Evolutionary conservation across 129 eudicot species (phyloP).

Genomic region (Kitagawia praeruptora): DNA sequence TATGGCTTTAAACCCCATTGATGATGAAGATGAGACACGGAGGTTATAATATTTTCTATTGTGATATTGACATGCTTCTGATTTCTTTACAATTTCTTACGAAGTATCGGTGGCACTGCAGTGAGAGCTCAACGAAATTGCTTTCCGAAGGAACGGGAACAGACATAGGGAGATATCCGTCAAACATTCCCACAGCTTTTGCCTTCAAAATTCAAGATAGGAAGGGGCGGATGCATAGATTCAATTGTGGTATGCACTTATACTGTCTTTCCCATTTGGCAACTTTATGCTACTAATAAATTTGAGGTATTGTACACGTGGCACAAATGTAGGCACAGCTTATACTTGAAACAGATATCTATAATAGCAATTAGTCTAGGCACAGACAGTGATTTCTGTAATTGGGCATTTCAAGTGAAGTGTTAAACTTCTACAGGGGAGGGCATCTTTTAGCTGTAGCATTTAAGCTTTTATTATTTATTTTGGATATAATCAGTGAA

Average conservation of each 20-base stretch:
- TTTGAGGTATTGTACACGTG: neutral
- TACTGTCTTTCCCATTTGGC: constrained; percentile 10
- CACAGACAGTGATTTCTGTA: neutral
- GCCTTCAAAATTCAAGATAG: constrained; percentile 83
- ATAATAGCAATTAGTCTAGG: neutral
- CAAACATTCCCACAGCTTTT: constrained; percentile 42
- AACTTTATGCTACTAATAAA: neutral
- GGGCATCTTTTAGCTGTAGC: neutral
- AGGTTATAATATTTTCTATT: constrained; percentile 25
- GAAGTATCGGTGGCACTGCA: constrained; percentile 14
- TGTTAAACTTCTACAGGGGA: neutral
- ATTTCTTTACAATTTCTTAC: constrained; percentile 8
- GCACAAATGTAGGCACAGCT: neutral
- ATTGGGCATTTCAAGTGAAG: neutral
- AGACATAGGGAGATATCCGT: constrained; percentile 32
- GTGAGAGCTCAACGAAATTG: constrained; percentile 45
- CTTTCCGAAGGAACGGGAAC: constrained; percentile 50
- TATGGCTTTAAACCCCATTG: constrained; percentile 36
- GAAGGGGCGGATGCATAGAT: constrained; percentile 66
- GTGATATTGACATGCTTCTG: neutral
- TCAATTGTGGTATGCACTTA: constrained; percentile 36
- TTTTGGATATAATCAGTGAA: neutral
- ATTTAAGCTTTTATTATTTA: neutral
- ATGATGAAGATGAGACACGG: constrained; percentile 40
- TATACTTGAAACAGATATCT: neutral